These are phyloP conservation scores for Torulaspora microellipsoides DNA, from an alignment of 805 yeast genomes.

Conservation along the genomic window DNA sequence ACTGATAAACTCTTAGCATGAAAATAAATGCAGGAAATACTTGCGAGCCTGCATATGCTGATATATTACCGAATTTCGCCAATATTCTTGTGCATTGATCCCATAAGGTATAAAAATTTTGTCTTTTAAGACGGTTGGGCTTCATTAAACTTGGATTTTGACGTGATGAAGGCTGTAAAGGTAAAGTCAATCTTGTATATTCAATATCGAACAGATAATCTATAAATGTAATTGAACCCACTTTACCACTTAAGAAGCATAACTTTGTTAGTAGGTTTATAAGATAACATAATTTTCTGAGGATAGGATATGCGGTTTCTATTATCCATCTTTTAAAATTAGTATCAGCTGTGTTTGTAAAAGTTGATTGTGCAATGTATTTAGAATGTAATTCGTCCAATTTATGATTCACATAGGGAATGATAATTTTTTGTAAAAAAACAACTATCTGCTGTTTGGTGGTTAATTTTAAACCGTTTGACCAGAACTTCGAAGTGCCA, in stretches of 20 bases:
- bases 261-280: constrained; percentile 55
- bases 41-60: constrained; percentile 38
- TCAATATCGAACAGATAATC: constrained; percentile 60
- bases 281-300: constrained; percentile 44
- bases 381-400: constrained; percentile 59
- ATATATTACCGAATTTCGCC: constrained; percentile 12
- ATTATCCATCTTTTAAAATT: constrained; percentile 24
- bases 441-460: constrained; percentile 49
- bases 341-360: constrained; percentile 39
- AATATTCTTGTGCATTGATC: constrained; percentile 17
- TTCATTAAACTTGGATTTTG: constrained; percentile 9
- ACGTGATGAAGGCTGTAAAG: constrained; percentile 5
- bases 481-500: constrained; percentile 15
- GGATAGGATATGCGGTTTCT: constrained; percentile 52
- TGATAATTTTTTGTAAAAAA: constrained; percentile 55
- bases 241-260: constrained; percentile 59
- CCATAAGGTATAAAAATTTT: constrained; percentile 26
- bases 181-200: constrained; percentile 43
- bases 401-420: constrained; percentile 68
- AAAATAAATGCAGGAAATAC: constrained; percentile 80
- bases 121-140: constrained; percentile 31
- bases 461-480: constrained; percentile 42
- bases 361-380: constrained; percentile 52
- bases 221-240: constrained; percentile 57
- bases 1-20: constrained; percentile 75